phyloP scores from a whole-genome alignment of 148 eudicot genomes.

The Polygonum aviculare region DNA sequence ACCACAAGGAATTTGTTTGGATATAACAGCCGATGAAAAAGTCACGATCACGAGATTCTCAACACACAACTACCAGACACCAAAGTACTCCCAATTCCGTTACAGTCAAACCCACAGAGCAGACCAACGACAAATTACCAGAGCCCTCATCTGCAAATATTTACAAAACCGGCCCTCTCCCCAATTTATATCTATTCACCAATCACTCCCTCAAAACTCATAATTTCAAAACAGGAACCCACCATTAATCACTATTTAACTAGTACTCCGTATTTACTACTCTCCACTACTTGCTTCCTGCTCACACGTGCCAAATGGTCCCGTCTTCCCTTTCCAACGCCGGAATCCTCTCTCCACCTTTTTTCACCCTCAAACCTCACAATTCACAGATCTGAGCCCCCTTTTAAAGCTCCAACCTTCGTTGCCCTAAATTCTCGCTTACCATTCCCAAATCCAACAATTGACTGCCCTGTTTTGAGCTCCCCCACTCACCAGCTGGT shows the following conservation, averaged over 20 bases:
- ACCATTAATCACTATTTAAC: neutral
- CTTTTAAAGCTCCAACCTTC: neutral
- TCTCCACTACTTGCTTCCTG: neutral
- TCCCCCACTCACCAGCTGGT: neutral
- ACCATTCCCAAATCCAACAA: neutral
- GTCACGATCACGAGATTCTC: slow-evolving; percentile 1
- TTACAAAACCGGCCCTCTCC: neutral
- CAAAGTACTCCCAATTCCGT: neutral
- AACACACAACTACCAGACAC: neutral
- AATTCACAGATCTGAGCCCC: slow-evolving; percentile 6
- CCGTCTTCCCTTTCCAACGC: slow-evolving; percentile 8
- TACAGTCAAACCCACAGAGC: neutral
- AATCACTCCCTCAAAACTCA: neutral
- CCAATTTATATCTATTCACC: neutral
- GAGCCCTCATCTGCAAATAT: neutral
- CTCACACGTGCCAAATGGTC: slow-evolving; percentile 1
- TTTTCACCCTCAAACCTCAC: neutral
- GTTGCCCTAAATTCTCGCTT: slow-evolving; percentile 6
- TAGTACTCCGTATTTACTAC: neutral
- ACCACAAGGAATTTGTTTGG: too few relatives aligned
- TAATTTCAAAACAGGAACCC: neutral
- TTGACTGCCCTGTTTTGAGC: neutral
- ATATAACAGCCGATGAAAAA: neutral
- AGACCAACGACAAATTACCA: neutral
- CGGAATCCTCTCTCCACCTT: slow-evolving; percentile 2